These are phyloP conservation scores for Lecanicillium sp. DNA, from an alignment of 2,329 filamentous ascomycete species.

Conservation along the genomic window DNA sequence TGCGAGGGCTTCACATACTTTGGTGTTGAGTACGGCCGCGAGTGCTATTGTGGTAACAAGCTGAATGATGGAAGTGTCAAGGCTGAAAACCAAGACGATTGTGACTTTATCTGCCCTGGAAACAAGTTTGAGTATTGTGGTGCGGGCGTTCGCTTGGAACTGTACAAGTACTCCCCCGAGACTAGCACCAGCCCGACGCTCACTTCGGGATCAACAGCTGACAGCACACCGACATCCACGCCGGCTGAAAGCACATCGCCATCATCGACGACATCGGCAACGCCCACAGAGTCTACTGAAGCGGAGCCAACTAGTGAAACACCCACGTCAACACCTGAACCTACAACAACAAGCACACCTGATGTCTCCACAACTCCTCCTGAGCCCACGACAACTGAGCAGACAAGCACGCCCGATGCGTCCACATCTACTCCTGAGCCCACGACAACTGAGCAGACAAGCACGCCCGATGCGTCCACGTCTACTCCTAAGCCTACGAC, in stretches of 20 bases:
- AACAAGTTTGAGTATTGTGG: slow-evolving; percentile 26
- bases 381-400: background rate
- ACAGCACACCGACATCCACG: background rate
- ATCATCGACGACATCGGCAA: background rate
- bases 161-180: slow-evolving; percentile 20
- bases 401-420: slow-evolving; percentile 1
- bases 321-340: background rate
- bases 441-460: slow-evolving; percentile 2
- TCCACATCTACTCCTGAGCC: slow-evolving; percentile 4
- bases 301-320: background rate
- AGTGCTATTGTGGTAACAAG: slow-evolving; percentile 30
- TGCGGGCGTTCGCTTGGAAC: slow-evolving; percentile 21
- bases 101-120: slow-evolving; percentile 23
- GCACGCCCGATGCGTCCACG: background rate
- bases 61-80: slow-evolving; percentile 19
- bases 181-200: too few relatives aligned
- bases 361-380: slow-evolving; percentile 1
- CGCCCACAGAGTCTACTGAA: slow-evolving; percentile 2
- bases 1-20: slow-evolving; percentile 23
- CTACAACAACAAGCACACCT: slow-evolving; percentile 2
- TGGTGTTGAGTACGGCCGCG: slow-evolving; percentile 25
- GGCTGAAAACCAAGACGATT: slow-evolving; percentile 22
- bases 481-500: slow-evolving; percentile 2
- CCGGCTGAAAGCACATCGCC: background rate
- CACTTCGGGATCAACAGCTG: too few relatives aligned